Evolutionary conservation across 1,284 basidiomycete species (phyloP).

Genomic region (Heterobasidion irregulare): DNA sequence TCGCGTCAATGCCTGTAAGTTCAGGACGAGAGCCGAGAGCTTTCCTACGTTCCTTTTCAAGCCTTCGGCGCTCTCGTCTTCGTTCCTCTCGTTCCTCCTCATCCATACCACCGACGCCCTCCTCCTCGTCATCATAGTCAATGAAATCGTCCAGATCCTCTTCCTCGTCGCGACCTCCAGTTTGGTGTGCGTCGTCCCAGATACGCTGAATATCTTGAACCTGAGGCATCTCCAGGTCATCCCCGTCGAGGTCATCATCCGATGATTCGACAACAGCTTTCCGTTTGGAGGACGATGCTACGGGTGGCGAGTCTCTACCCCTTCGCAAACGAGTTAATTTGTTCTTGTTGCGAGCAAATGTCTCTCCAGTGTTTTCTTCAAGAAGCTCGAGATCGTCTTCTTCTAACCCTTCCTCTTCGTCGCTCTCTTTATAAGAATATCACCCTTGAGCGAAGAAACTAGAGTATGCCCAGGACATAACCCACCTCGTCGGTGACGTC

Average conservation of each 20-base stretch:
- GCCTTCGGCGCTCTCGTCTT: slow-evolving; percentile 56
- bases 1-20: slow-evolving; percentile 80
- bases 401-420: slow-evolving; percentile 75
- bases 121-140: slow-evolving; percentile 83
- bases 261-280: slow-evolving; percentile 54
- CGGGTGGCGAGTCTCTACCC: slow-evolving; percentile 61
- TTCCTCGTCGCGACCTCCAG: slow-evolving; percentile 53
- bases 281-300: slow-evolving; percentile 50
- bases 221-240: slow-evolving; percentile 40
- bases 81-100: slow-evolving; percentile 69
- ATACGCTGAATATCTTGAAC: slow-evolving; percentile 72
- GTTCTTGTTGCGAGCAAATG: slow-evolving; percentile 43
- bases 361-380: slow-evolving; percentile 88
- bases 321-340: slow-evolving; percentile 69
- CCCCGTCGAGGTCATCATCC: slow-evolving; percentile 65
- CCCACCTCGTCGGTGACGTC: slow-evolving; percentile 53
- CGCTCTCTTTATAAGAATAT: slow-evolving; percentile 31
- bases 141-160: slow-evolving; percentile 83
- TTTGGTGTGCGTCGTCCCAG: slow-evolving; percentile 72
- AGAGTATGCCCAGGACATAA: slow-evolving; percentile 8
- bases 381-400: slow-evolving; percentile 94
- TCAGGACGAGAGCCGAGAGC: slow-evolving; percentile 65
- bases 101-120: slow-evolving; percentile 58
- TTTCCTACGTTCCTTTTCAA: slow-evolving; percentile 56
- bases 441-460: slow-evolving; percentile 10